These are phyloP conservation scores for Turritis glabra DNA, from an alignment of 345 rosid species.

Conservation along the genomic window DNA sequence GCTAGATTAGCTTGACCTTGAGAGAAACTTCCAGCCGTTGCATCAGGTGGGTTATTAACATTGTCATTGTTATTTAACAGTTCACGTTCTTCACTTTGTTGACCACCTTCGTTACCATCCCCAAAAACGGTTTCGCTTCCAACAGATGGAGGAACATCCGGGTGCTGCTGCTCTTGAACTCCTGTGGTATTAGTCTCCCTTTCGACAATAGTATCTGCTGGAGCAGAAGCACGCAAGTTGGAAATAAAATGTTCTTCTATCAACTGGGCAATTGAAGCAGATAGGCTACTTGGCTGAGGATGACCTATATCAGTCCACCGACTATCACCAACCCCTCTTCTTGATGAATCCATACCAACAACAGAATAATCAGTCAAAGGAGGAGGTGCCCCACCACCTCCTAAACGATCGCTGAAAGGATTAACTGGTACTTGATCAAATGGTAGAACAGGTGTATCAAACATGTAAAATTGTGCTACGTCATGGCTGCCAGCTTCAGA, in stretches of 20 bases:
- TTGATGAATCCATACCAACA: conserved; percentile 71
- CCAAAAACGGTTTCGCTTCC: conserved; percentile 48
- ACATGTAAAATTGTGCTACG: conserved; percentile 83
- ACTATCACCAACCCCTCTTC: conserved; percentile 84
- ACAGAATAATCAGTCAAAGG: conserved; percentile 80
- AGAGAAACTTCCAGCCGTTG: conserved; percentile 42
- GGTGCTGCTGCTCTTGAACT: conserved; percentile 59
- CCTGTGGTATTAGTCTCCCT: conserved; percentile 64
- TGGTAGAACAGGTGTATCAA: conserved; percentile 90
- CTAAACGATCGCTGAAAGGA: conserved; percentile 71
- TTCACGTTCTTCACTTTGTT: conserved; percentile 55
- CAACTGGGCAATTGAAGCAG: conserved; percentile 84
- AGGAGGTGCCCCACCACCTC: conserved; percentile 69
- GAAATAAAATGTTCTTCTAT: conserved; percentile 83
- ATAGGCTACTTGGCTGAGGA: conserved; percentile 79
- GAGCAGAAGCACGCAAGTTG: conserved; percentile 54
- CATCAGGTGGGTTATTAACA: conserved; percentile 42
- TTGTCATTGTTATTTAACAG: conserved; percentile 49
- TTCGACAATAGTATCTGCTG: conserved; percentile 51
- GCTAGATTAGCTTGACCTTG: conserved; percentile 35
- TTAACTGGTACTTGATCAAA: conserved; percentile 65
- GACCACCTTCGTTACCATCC: conserved; percentile 49
- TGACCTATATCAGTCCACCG: conserved; percentile 98
- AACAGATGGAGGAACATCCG: conserved; percentile 45
- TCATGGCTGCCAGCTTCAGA: conserved; percentile 80